These are phyloP conservation scores for Acorus gramineus DNA, from an alignment of 106 monocot species.

Conservation along the genomic window DNA sequence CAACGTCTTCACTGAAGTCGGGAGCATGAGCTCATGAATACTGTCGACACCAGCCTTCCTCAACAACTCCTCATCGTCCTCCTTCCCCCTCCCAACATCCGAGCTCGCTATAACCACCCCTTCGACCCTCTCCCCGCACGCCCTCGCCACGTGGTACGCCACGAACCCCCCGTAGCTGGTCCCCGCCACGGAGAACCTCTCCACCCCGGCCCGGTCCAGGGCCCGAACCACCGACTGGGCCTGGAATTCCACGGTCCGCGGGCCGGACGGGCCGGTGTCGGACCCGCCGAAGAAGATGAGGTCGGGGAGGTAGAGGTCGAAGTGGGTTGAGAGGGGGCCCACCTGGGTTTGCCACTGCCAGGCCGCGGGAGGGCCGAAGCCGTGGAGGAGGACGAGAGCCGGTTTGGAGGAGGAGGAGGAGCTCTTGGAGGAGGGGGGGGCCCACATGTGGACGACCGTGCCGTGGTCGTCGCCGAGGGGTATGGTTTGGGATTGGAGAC, in stretches of 20 bases:
- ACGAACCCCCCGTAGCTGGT: constrained; percentile 49
- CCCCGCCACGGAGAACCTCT: constrained; percentile 15
- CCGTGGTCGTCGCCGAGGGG: constrained; percentile 19
- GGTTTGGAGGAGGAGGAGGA: constrained; percentile 5
- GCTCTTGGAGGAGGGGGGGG: not conserved
- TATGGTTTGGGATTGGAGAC: constrained; percentile 18
- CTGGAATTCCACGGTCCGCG: constrained; percentile 42
- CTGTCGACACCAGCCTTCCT: constrained; percentile 20
- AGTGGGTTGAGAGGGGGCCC: constrained; percentile 22
- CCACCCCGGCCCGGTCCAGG: constrained; percentile 13
- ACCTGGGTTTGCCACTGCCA: constrained; percentile 59
- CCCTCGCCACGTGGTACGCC: constrained; percentile 47
- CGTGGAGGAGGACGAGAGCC: constrained; percentile 51
- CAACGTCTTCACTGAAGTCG: constrained; percentile 6
- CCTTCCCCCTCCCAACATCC: constrained; percentile 29
- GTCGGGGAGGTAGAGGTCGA: constrained; percentile 55
- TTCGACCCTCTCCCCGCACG: constrained; percentile 19
- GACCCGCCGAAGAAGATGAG: constrained; percentile 66
- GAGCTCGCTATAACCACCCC: constrained; percentile 57
- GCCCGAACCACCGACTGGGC: constrained; percentile 33
- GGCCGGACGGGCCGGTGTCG: constrained; percentile 18
- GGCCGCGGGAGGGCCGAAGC: constrained; percentile 37
- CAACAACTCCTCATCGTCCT: constrained; percentile 25
- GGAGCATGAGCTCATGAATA: constrained; percentile 25
- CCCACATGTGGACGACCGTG: constrained; percentile 42